These are phyloP conservation scores for Panicum hallii DNA, from an alignment of 202 grass and related monocot genomes.

Conservation along the genomic window DNA sequence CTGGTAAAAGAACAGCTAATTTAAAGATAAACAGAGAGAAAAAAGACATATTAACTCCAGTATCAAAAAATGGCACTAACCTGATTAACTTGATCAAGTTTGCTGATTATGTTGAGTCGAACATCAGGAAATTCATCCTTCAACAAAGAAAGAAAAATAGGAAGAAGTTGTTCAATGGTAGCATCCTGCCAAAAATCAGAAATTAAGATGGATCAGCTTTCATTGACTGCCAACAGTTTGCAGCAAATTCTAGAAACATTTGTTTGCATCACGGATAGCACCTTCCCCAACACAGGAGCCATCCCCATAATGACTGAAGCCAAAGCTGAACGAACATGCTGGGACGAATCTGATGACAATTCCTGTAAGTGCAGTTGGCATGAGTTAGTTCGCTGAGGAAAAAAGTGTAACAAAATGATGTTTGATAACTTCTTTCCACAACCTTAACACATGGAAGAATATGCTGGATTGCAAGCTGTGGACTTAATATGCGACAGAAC, in stretches of 20 bases:
- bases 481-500: constrained; percentile 71
- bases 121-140: constrained; percentile 94
- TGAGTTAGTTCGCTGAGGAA: neutral
- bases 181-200: constrained; percentile 48
- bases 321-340: constrained; percentile 87
- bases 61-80: constrained; percentile 7
- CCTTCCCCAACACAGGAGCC: constrained; percentile 82
- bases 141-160: constrained; percentile 83
- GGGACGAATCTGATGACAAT: constrained; percentile 80
- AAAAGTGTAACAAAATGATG: neutral
- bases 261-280: constrained; percentile 25
- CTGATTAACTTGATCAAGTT: constrained; percentile 93
- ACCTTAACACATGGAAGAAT: constrained; percentile 87
- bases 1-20: neutral
- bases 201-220: neutral
- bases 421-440: neutral
- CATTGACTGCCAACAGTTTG: neutral
- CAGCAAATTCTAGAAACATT: neutral
- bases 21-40: neutral
- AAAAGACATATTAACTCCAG: neutral
- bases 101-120: constrained; percentile 86
- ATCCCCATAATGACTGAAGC: constrained; percentile 96
- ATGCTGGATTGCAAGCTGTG: constrained; percentile 68
- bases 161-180: constrained; percentile 85
- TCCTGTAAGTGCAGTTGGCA: constrained; percentile 46